phyloP scores from a whole-genome alignment of 2,329 filamentous ascomycete genomes.

The Chaetothyriales sp. region DNA sequence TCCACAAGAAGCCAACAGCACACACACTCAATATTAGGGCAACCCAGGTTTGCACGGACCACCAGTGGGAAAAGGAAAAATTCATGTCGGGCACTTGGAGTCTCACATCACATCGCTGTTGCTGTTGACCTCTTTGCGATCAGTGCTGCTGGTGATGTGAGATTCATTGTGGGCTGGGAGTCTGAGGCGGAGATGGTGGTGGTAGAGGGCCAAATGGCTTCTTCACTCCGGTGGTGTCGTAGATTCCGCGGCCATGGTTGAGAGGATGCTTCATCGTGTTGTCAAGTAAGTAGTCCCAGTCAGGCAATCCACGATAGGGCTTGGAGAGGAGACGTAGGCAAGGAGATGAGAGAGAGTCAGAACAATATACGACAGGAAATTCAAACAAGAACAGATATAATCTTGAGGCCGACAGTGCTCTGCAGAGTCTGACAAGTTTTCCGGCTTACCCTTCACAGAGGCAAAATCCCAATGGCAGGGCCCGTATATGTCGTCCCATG shows the following conservation, averaged over 20 bases:
- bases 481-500: background rate
- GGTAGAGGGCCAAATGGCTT: conserved; percentile 16
- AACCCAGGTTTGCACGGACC: background rate
- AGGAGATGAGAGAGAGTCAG: too few relatives aligned
- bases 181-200: conserved; percentile 6
- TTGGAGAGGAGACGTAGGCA: too few relatives aligned
- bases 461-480: background rate
- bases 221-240: conserved; percentile 17
- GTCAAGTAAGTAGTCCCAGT: background rate
- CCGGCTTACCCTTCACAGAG: too few relatives aligned
- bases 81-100: background rate
- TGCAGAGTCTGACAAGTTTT: too few relatives aligned
- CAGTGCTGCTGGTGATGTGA: background rate
- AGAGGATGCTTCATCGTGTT: conserved; percentile 8
- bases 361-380: too few relatives aligned
- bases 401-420: background rate
- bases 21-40: background rate
- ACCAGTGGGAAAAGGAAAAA: background rate
- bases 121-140: background rate
- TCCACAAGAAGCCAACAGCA: background rate
- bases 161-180: background rate
- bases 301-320: too few relatives aligned
- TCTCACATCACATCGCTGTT: too few relatives aligned
- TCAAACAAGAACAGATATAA: too few relatives aligned
- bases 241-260: conserved; percentile 17